A percentile compares a stretch with the other conserved stretches of the same genome.
Conservation (phyloP, 306 rosid species). For the Vicia faba region DNA sequence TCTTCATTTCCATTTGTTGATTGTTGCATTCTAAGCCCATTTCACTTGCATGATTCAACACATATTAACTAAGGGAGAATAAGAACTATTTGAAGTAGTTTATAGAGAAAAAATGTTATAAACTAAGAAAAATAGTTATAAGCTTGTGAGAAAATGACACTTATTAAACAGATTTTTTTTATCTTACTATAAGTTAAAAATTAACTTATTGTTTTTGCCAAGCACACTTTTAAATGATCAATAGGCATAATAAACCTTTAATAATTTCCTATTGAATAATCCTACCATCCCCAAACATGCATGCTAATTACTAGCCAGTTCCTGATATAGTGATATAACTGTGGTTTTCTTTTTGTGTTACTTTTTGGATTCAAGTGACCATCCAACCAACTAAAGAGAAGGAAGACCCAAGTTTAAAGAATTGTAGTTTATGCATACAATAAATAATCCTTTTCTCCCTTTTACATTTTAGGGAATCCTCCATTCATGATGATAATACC, state of each 20-base stretch:
- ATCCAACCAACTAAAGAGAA: slow-evolving; percentile 18
- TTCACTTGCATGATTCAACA: no score
- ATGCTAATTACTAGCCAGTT: slow-evolving; percentile 11
- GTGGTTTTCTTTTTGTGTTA: slow-evolving; percentile 23
- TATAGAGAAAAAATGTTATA: no score
- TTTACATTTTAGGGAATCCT: slow-evolving; percentile 22
- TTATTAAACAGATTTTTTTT: no score
- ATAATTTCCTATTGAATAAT: slow-evolving; percentile 8
- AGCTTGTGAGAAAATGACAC: no score
- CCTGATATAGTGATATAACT: slow-evolving; percentile 12
- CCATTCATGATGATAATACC: slow-evolving; percentile 27
- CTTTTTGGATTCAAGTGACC: slow-evolving; percentile 9
- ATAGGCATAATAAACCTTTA: background rate
- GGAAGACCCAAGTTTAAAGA: slow-evolving; percentile 6
- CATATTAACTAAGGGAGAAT: no score
- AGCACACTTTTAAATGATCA: background rate
- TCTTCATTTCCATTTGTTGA: no score
- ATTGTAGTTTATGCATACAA: background rate
- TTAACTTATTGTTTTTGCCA: no score
- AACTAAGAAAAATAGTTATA: no score
- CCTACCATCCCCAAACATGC: slow-evolving; percentile 17
- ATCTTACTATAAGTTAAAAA: no score
- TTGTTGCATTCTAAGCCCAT: no score
- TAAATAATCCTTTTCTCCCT: slow-evolving; percentile 1
- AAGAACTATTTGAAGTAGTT: no score